phyloP scores from a whole-genome alignment of 2,329 filamentous ascomycete species.

The Penicillium sp. region DNA sequence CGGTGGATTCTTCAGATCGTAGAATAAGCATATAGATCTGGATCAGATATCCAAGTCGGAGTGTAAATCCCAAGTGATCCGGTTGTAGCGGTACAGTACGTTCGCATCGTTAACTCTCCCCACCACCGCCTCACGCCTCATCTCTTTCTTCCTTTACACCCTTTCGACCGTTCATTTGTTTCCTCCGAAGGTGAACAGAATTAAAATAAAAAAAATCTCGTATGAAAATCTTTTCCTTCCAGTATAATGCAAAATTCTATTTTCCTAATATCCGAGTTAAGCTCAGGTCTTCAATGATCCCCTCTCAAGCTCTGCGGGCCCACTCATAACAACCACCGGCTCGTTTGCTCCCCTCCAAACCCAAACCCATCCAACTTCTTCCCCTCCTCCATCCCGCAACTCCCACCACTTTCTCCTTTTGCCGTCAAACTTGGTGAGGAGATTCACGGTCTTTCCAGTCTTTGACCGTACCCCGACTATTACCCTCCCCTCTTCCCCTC shows the following conservation, averaged over 20 bases:
- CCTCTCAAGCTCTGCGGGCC: slow-evolving; percentile 26
- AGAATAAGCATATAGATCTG: not conserved
- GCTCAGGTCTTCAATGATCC: slow-evolving; percentile 16
- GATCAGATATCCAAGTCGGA: not conserved
- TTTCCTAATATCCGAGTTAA: not conserved
- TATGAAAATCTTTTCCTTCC: not conserved
- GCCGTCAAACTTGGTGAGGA: slow-evolving; percentile 14
- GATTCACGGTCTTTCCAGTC: not conserved
- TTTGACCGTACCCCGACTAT: not conserved
- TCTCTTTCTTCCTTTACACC: slow-evolving; percentile 3
- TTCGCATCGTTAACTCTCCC: slow-evolving; percentile 6
- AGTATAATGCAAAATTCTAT: not conserved
- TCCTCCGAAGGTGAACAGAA: not conserved
- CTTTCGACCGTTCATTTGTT: not conserved
- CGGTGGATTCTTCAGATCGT: not conserved
- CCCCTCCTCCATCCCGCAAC: not conserved
- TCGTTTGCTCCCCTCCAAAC: slow-evolving; percentile 18
- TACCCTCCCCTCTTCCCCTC: slow-evolving; percentile 6
- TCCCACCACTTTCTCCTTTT: not conserved
- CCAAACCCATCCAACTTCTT: slow-evolving; percentile 6
- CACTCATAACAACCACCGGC: slow-evolving; percentile 23
- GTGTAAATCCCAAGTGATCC: not conserved
- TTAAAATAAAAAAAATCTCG: not conserved
- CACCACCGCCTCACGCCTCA: slow-evolving; percentile 22
- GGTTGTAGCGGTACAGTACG: not conserved